Base-by-base conservation (phyloP, 2,329 filamentous ascomycete species). In the Fusarium anthophilum region DNA sequence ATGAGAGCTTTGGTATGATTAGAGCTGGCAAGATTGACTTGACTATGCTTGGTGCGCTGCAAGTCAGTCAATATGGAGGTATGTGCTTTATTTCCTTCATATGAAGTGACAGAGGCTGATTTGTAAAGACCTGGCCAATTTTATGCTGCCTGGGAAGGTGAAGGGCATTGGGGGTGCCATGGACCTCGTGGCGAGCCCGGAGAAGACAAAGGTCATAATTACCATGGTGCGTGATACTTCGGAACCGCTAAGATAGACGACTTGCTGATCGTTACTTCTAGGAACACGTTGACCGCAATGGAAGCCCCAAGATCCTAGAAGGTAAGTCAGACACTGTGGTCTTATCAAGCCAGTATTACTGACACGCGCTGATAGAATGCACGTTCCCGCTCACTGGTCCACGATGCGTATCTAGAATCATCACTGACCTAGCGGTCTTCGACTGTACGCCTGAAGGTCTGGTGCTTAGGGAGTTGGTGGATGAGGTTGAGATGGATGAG, bases 131-230 rank as follows among this genome's bases (percentile, higher is more conserved):
- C 86, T 97, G 63, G 94, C 94, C 69, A 97, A 97, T 86, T 97
- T 93, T 89, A 96, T 96, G 93, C 85, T 97, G 76, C 94, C 94
- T 5, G 94, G 94, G 58, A 97, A 97, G 86, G 92, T 96, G 81
- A 97, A 97, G 88, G 94, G 94, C 32, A 96, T 97, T 75, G 94
- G 94, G 22, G 95, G 95, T 53, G 95, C 95, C 58, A 98, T 98
- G 94, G 95, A 98, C 82, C 86, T 98, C 17, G 95, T 97, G 53
- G 93, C 90, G 77, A 97, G 97, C 83, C 95, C 95, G 0, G 89
- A 90, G 74, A 88, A 88, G 75, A 98, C 95, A 38, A 96, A 96
- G 86, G 95, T 98, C 13, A 94, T 98, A 3, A 93, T 97, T 45
- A 95, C 95, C 5, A 97, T 97, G 92, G 68, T 63, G 2, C 10